Conservation (phyloP, 345 rosid genomes). For the Anacardium occidentale region DNA sequence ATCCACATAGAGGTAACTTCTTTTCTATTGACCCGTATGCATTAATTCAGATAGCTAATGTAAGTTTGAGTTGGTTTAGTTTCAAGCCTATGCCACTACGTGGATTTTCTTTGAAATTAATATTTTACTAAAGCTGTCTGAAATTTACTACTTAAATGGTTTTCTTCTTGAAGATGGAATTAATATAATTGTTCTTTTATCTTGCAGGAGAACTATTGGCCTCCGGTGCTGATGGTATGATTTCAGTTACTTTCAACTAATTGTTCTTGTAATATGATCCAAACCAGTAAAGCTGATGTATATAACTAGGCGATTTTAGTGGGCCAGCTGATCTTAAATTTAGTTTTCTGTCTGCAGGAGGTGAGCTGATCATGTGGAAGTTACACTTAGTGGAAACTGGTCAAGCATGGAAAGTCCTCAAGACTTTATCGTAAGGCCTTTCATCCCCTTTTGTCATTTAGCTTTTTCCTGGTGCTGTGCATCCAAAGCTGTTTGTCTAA, state of each 20-base stretch:
- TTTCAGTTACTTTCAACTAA: constrained; percentile 5
- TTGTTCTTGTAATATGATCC: not conserved
- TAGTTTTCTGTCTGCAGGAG: constrained; percentile 47
- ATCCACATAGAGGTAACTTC: not conserved
- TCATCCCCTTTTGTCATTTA: constrained; percentile 11
- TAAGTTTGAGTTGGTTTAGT: not conserved
- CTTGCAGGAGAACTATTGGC: constrained; percentile 86
- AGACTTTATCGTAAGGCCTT: constrained; percentile 63
- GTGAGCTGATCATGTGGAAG: constrained; percentile 90
- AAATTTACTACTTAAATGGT: not conserved
- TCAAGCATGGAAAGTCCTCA: constrained; percentile 84
- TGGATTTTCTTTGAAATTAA: not conserved
- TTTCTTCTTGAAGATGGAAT: constrained; percentile 3
- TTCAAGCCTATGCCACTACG: not conserved
- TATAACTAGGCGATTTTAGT: not conserved
- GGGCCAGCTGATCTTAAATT: constrained; percentile 8
- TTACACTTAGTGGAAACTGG: constrained; percentile 65
- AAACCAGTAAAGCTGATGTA: not conserved
- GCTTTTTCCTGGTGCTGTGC: constrained; percentile 16
- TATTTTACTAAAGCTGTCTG: not conserved
- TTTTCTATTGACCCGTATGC: not conserved
- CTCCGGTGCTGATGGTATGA: constrained; percentile 95
- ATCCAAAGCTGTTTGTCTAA: not conserved
- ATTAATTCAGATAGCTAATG: not conserved
- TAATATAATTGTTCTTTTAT: constrained; percentile 3